A percentile compares a stretch with the other conserved stretches of the same genome.
Evolutionary conservation across 345 rosid species (phyloP).

Genomic region (Populus nigra): DNA sequence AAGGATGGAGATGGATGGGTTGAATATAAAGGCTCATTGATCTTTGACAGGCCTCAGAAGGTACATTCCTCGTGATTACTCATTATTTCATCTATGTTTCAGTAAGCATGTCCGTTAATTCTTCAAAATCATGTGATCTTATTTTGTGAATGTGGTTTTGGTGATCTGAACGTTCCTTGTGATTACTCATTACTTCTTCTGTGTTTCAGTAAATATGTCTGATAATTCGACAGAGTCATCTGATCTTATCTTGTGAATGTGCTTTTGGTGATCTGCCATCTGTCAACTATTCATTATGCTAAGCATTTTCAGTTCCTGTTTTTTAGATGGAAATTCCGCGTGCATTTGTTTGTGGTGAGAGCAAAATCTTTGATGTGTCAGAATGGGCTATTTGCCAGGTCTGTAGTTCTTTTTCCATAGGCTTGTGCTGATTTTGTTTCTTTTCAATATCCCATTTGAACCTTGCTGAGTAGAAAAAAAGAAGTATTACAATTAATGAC

Average conservation of each 20-base stretch:
- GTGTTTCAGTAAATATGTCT: background rate
- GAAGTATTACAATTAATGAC: background rate
- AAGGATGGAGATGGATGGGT: slow-evolving; percentile 99
- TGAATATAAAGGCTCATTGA: slow-evolving; percentile 88
- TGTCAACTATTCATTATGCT: slow-evolving; percentile 12
- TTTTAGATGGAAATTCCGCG: slow-evolving; percentile 88
- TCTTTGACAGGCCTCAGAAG: slow-evolving; percentile 74
- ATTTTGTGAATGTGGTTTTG: slow-evolving; percentile 2
- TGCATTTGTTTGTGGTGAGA: slow-evolving; percentile 98
- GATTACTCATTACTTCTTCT: background rate
- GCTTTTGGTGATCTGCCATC: slow-evolving; percentile 1
- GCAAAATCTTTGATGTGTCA: slow-evolving; percentile 97
- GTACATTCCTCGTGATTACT: slow-evolving; percentile 29
- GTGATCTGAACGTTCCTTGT: background rate
- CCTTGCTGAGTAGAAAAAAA: background rate
- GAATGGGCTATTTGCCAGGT: slow-evolving; percentile 99
- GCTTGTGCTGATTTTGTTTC: background rate
- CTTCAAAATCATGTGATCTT: background rate
- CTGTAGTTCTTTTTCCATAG: slow-evolving; percentile 15
- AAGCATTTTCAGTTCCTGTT: slow-evolving; percentile 18
- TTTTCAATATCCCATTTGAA: background rate
- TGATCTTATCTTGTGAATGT: background rate
- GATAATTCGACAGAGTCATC: background rate
- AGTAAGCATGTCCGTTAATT: background rate
- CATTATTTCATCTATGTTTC: background rate